Base-by-base conservation (phyloP, 106 monocot genomes). In the Agapanthus africanus region DNA sequence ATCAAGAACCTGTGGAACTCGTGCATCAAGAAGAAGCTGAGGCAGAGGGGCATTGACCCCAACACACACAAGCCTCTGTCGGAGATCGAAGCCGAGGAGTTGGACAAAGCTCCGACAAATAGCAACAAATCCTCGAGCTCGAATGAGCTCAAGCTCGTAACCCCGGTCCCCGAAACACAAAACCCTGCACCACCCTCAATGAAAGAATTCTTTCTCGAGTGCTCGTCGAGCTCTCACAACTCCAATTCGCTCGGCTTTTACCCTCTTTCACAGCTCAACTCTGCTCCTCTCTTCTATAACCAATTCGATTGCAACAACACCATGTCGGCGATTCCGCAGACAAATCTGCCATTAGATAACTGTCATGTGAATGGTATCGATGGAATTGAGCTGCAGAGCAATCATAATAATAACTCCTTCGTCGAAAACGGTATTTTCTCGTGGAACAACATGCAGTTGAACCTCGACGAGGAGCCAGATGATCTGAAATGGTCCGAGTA, bases 401-500 rank as follows among this genome's bases (percentile, higher is more conserved):
- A 14, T 25, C 11, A 21, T 63, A 15, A 38, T 1, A 33, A 36
- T 40, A 21, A 42, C n/a, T 2, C 8, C 4, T 68, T 27, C 15
- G 40, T 11, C 5, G 28, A 9, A 22, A 19, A 15, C 13, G 66
- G 21, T 42, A 10, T 66, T 13, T 4, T 42, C 10, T 10, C 8
- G 13, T 28, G 74, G 0, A 71, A 82, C 33, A 74, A 76, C 44
- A 18, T 39, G 0, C 77, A 69, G 46, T 32, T 73, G 15, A 40
- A 76, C 5, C 40, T 80, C 0, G 84, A 76, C 26, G 76, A 59
- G 1, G 80, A 81, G 30, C 75, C 73, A 4, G 89, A 86, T 21
- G 89, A 93, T 46, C 71, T 93, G 35, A 89, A 81, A 69, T 93
- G 93, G 93, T 80, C 86, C 0, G 93, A 93, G 39, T 87, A 84